A percentile compares a stretch with the other conserved stretches of the same genome.
Evolutionary conservation across 805 yeast genomes (phyloP).

Genomic region (Starmera dryadoides): DNA sequence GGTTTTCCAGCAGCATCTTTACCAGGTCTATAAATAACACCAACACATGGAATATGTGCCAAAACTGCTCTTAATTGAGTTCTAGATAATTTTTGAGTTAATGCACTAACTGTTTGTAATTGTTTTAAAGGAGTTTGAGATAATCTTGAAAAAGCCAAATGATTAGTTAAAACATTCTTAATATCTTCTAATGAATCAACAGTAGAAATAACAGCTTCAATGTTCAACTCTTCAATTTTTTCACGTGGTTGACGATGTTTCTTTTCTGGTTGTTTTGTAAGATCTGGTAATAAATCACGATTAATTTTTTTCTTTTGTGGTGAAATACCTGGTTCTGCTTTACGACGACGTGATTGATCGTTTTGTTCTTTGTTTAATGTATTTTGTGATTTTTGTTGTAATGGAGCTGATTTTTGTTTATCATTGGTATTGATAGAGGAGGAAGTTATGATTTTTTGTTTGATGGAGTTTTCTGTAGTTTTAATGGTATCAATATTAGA

Average conservation of each 20-base stretch:
- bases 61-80: conserved; percentile 38
- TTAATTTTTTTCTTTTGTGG: conserved; percentile 22
- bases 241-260: conserved; percentile 12
- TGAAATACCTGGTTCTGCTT: conserved; percentile 22
- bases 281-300: neutral
- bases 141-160: conserved; percentile 83
- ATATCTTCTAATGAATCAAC: conserved; percentile 43
- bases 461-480: conserved; percentile 4
- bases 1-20: conserved; percentile 97
- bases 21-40: conserved; percentile 84
- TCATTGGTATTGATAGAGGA: no score
- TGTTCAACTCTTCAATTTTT: conserved; percentile 21
- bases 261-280: conserved; percentile 1
- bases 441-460: no score
- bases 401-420: conserved; percentile 3
- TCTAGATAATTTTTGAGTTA: conserved; percentile 38
- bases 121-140: conserved; percentile 81
- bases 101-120: conserved; percentile 54
- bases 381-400: conserved; percentile 9
- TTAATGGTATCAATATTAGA: neutral
- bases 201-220: conserved; percentile 21
- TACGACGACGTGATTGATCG: conserved; percentile 19
- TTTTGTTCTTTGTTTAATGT: conserved; percentile 11
- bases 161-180: conserved; percentile 66
- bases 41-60: conserved; percentile 52